Evolutionary conservation across 768 basidiomycete genomes (phyloP).

Genomic region (Kwoniella pini): DNA sequence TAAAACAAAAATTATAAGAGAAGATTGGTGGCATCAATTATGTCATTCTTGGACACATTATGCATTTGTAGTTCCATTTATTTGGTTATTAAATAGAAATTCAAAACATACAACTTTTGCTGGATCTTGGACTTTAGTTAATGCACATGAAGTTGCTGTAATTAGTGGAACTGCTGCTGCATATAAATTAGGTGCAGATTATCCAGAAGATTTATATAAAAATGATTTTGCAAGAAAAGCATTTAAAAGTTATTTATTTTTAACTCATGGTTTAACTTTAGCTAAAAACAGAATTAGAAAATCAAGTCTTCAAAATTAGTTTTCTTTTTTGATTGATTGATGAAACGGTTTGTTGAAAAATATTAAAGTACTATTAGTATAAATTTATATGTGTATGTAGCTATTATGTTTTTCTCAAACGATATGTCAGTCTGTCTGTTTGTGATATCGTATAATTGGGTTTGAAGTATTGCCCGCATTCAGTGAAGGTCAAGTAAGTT

Average conservation of each 20-base stretch:
- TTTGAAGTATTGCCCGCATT: too few relatives aligned
- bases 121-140: slow-evolving; percentile 57
- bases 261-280: slow-evolving; percentile 52
- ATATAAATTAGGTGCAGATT: slow-evolving; percentile 55
- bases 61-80: slow-evolving; percentile 55
- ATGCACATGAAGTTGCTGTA: slow-evolving; percentile 55
- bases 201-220: slow-evolving; percentile 55
- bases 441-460: too few relatives aligned
- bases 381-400: too few relatives aligned
- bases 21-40: slow-evolving; percentile 57
- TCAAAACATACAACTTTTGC: slow-evolving; percentile 53
- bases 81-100: slow-evolving; percentile 55
- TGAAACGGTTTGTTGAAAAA: too few relatives aligned
- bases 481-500: too few relatives aligned
- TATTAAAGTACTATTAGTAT: too few relatives aligned
- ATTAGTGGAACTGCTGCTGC: slow-evolving; percentile 55
- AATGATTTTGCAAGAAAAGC: slow-evolving; percentile 55
- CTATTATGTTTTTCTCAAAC: too few relatives aligned
- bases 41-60: slow-evolving; percentile 54
- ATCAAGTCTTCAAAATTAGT: background rate
- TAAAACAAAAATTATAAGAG: slow-evolving; percentile 55
- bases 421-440: too few relatives aligned
- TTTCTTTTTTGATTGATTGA: background rate
- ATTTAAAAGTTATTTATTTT: slow-evolving; percentile 53
- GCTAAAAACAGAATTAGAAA: slow-evolving; percentile 33